Percentiles rank a stretch among this genome's conserved stretches.
phyloP scores from a whole-genome alignment of 257 asterid species.

The Primulina huaijiensis region DNA sequence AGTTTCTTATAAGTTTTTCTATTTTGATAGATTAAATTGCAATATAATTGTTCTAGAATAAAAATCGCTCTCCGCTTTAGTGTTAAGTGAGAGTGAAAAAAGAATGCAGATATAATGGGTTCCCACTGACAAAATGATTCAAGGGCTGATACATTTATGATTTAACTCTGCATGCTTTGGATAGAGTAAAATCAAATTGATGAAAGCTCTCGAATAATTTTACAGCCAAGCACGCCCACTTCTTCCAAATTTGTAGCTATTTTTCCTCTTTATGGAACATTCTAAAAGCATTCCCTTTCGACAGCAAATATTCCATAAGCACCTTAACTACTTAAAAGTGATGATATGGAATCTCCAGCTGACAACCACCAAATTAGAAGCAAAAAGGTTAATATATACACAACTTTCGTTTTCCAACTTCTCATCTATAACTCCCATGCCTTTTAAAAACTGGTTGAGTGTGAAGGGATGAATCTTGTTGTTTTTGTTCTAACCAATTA shows the following conservation, averaged over 20 bases:
- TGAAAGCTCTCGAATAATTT: background rate
- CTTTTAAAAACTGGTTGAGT: background rate
- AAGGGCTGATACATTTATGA: background rate
- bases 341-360: background rate
- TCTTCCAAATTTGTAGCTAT: background rate
- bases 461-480: background rate
- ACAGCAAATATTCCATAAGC: background rate
- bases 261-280: background rate
- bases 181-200: background rate
- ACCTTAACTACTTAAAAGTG: background rate
- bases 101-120: background rate
- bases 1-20: background rate
- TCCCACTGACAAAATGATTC: background rate
- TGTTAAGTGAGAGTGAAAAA: background rate
- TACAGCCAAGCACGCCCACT: background rate
- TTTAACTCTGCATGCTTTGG: background rate
- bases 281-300: background rate
- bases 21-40: background rate
- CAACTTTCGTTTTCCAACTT: background rate
- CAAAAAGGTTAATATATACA: too few relatives aligned
- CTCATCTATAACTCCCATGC: background rate
- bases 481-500: too few relatives aligned
- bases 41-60: background rate
- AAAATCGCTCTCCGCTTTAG: background rate
- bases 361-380: background rate